phyloP scores from a whole-genome alignment of 2,329 filamentous ascomycete genomes.

The Cladosporium sp. region DNA sequence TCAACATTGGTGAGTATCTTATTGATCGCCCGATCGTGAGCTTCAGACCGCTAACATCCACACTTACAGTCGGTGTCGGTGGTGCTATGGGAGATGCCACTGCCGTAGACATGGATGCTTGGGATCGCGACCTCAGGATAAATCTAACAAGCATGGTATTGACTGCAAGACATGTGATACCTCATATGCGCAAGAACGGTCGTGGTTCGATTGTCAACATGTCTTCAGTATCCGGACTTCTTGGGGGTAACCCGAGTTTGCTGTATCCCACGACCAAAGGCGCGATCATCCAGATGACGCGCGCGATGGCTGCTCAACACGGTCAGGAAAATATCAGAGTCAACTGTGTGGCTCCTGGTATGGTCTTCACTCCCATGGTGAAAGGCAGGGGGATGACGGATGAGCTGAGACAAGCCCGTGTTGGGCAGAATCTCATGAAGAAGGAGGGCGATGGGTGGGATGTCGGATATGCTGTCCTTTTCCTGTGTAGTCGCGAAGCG shows the following conservation, averaged over 20 bases:
- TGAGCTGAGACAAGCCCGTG: constrained; percentile 23
- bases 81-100: constrained; percentile 32
- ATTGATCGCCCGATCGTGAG: neutral
- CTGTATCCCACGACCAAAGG: constrained; percentile 34
- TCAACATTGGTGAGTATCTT: constrained; percentile 9
- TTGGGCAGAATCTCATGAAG: constrained; percentile 26
- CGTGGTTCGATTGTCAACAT: constrained; percentile 36
- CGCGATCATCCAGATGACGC: constrained; percentile 47
- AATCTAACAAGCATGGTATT: constrained; percentile 36
- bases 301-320: constrained; percentile 50
- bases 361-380: constrained; percentile 26
- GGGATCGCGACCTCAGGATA: constrained; percentile 30
- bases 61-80: constrained; percentile 28
- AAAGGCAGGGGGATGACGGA: constrained; percentile 25
- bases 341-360: constrained; percentile 48
- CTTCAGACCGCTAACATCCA: neutral
- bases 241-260: constrained; percentile 26
- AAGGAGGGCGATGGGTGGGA: constrained; percentile 19
- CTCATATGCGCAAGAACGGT: constrained; percentile 32
- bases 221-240: constrained; percentile 31
- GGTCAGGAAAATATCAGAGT: constrained; percentile 43
- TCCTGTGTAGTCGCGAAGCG: constrained; percentile 19
- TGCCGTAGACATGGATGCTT: constrained; percentile 26
- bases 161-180: constrained; percentile 31
- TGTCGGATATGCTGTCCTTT: constrained; percentile 19